Conservation (phyloP, 441 rosid genomes). For the Manihot esculenta region DNA sequence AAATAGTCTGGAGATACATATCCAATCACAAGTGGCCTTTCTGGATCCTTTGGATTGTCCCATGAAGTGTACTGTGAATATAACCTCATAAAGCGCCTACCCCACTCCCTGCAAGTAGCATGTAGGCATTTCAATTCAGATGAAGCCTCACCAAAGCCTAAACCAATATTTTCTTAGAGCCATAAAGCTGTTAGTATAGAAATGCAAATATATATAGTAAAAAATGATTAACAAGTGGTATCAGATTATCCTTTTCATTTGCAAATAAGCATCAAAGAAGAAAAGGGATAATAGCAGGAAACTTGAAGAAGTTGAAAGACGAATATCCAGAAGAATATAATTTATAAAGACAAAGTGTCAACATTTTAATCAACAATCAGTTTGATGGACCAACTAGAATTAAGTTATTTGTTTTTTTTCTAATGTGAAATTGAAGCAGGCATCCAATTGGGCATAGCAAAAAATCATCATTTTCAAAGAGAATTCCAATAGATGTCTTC, state of each 20-base stretch:
- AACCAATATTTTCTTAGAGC: constrained; percentile 1
- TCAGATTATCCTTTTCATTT: not conserved
- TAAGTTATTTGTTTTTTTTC: not conserved
- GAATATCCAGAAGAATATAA: too few species aligned
- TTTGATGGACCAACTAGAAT: not conserved
- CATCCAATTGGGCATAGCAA: not conserved
- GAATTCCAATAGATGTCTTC: not conserved
- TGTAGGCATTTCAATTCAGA: constrained; percentile 25
- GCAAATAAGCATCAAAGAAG: constrained; percentile 6
- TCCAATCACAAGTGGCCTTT: constrained; percentile 82
- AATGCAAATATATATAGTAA: not conserved
- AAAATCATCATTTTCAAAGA: not conserved
- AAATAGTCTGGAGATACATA: constrained; percentile 98
- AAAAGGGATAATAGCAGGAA: not conserved
- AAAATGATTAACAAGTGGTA: not conserved
- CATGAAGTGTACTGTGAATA: constrained; percentile 74
- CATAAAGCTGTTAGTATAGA: not conserved
- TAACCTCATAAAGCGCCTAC: constrained; percentile 85
- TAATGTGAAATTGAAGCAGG: not conserved
- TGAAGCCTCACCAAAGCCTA: not conserved
- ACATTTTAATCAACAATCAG: not conserved
- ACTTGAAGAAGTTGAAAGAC: not conserved
- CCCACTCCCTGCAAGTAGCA: constrained; percentile 88
- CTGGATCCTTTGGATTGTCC: constrained; percentile 91
- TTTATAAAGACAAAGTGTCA: not conserved